Base-by-base conservation (phyloP, 805 yeast genomes). In the Lipomyces chichibuensis region DNA sequence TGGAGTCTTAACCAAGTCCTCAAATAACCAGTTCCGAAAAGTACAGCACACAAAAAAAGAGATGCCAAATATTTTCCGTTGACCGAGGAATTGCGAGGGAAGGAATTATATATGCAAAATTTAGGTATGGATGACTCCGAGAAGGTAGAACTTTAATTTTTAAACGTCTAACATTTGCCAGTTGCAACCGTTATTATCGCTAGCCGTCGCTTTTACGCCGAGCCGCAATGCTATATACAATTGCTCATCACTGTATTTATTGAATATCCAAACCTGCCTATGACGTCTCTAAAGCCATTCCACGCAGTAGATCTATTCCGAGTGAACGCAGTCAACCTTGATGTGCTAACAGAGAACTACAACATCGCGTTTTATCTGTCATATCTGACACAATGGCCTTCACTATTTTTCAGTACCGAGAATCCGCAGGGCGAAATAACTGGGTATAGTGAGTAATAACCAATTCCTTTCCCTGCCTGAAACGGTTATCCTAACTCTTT, bases 281-380 rank as follows among this genome's bases (percentile, higher is more conserved):
- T 94, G 99, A 90, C 98, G 3, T 90, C 97, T 0, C 82, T 93
- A 14, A 85, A 84, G 67, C 98, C 98, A 25, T 91, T 95, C 75
- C 90, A 88, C 69, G 93, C 96, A 2, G 87, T 92, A 2, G 98
- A 95, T 74, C 79, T 94, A 20, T 88, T 93, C 71, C 81, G 84
- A 8, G 74, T 90, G 60, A 91, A 91, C 74, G 79, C 89, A 3
- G 87, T 93, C 59, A 95, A 95, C 76, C 78, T 95, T 25, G 99
- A 95, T 74, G 89, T 90, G 0, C 82, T 95, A 62, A 95, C 99
- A 0, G 99, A 95, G 74, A 95, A 94, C 79, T 95, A 91, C 80
- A 88, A 92, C 57, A 77, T 90, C 7, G 88, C 87, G 59, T 95
- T 92, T 76, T 95, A 95, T 75, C 83, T 90, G 20, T 91, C 91